Evolutionary conservation across 2,329 filamentous ascomycete genomes (phyloP).

Genomic region (Xylariomycetidae sp.): DNA sequence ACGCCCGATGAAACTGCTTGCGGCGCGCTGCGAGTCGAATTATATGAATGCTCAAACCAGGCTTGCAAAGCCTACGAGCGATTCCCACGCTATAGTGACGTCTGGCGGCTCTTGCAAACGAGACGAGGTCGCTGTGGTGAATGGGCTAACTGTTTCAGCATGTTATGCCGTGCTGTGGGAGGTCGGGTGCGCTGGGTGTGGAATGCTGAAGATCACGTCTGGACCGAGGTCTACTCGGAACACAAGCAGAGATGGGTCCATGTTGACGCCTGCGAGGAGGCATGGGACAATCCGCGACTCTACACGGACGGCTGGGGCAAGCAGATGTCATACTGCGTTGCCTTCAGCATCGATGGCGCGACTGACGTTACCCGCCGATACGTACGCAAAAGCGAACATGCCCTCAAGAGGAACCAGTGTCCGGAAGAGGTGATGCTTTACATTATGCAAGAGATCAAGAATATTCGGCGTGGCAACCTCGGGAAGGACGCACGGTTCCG

Average conservation of each 20-base stretch:
- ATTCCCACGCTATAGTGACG: constrained; percentile 92
- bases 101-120: constrained; percentile 86
- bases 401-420: constrained; percentile 70
- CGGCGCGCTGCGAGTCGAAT: constrained; percentile 80
- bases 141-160: constrained; percentile 98
- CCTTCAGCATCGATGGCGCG: constrained; percentile 85
- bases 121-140: constrained; percentile 83
- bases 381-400: constrained; percentile 67
- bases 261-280: constrained; percentile 89
- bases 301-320: constrained; percentile 95
- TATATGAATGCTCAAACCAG: constrained; percentile 78
- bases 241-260: constrained; percentile 95
- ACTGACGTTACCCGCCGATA: constrained; percentile 64
- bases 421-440: constrained; percentile 87
- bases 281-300: constrained; percentile 89
- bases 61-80: constrained; percentile 76
- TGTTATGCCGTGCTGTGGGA: constrained; percentile 91
- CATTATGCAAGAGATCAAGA: constrained; percentile 87
- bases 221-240: constrained; percentile 96
- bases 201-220: constrained; percentile 96
- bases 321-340: constrained; percentile 95
- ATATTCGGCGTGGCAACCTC: constrained; percentile 77
- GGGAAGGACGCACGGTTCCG: constrained; percentile 79
- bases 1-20: constrained; percentile 85
- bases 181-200: constrained; percentile 94